Evolutionary conservation across 352 stramenopile genomes (phyloP).

Genomic region (Pythium oligandrum): DNA sequence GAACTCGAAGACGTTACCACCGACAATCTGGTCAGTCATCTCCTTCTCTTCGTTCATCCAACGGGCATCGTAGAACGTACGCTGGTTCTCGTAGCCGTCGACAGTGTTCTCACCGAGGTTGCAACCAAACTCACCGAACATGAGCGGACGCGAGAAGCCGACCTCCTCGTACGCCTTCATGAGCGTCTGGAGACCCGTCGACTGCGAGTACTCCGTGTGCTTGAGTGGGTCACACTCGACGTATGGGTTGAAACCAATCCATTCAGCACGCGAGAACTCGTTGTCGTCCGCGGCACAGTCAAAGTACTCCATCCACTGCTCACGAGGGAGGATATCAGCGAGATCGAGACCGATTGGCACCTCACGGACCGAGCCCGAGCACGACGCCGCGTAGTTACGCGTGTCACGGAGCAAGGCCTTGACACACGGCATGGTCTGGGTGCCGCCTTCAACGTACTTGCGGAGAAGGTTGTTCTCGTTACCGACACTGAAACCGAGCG

Average conservation of each 20-base stretch:
- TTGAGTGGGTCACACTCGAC: constrained; percentile 43
- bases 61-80: constrained; percentile 36
- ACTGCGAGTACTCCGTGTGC: constrained; percentile 34
- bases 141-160: constrained; percentile 35
- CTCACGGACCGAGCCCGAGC: constrained; percentile 21
- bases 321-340: constrained; percentile 38
- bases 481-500: constrained; percentile 40
- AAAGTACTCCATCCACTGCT: constrained; percentile 39
- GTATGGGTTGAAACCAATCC: constrained; percentile 56
- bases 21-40: constrained; percentile 37
- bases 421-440: constrained; percentile 35
- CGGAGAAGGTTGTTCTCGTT: constrained; percentile 53
- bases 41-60: constrained; percentile 40
- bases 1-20: constrained; percentile 40
- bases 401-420: constrained; percentile 46
- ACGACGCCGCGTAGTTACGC: constrained; percentile 36
- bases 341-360: constrained; percentile 47
- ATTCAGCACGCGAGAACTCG: constrained; percentile 38
- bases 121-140: constrained; percentile 59
- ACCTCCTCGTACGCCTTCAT: constrained; percentile 40
- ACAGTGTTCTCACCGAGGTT: constrained; percentile 47
- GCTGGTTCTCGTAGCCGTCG: constrained; percentile 43
- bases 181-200: constrained; percentile 34
- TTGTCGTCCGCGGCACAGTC: constrained; percentile 36
- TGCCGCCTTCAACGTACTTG: constrained; percentile 18